Conservation (phyloP, 2,329 filamentous ascomycete genomes). For the Sclerotinia minor region DNA sequence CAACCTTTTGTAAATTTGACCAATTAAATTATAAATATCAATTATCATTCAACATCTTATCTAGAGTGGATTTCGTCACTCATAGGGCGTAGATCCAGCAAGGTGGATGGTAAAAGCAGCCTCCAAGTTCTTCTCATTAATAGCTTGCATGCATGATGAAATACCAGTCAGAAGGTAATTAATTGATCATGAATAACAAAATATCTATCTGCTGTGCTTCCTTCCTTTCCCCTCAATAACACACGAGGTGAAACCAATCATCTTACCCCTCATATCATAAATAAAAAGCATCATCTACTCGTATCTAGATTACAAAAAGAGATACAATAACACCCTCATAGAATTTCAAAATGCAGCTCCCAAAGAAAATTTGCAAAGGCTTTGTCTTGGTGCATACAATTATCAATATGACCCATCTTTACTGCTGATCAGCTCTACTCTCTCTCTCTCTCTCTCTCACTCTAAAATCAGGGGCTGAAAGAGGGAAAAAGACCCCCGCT, state of each 20-base stretch:
- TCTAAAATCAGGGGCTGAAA: neutral
- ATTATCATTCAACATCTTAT: slow-evolving; percentile 1
- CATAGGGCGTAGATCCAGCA: neutral
- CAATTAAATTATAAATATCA: neutral
- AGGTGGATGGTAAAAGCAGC: neutral
- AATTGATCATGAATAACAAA: neutral
- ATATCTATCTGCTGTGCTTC: neutral
- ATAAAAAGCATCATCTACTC: neutral
- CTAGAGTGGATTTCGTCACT: neutral
- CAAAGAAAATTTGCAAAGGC: slow-evolving; percentile 10
- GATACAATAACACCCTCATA: neutral
- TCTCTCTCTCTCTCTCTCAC: no score
- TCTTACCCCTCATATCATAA: neutral
- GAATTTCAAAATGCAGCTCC: neutral
- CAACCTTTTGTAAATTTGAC: neutral
- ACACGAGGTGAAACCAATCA: neutral
- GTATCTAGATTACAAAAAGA: neutral
- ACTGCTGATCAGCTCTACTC: neutral
- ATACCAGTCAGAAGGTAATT: neutral
- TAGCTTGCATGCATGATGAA: neutral
- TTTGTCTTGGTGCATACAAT: neutral
- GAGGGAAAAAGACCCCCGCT: neutral
- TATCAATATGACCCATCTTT: neutral
- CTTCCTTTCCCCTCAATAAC: neutral
- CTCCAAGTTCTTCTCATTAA: neutral